Percentiles rank a stretch among this genome's conserved stretches.
These are phyloP conservation scores for Pythium graminicola DNA, from an alignment of 352 stramenopile genomes.

Conservation along the genomic window DNA sequence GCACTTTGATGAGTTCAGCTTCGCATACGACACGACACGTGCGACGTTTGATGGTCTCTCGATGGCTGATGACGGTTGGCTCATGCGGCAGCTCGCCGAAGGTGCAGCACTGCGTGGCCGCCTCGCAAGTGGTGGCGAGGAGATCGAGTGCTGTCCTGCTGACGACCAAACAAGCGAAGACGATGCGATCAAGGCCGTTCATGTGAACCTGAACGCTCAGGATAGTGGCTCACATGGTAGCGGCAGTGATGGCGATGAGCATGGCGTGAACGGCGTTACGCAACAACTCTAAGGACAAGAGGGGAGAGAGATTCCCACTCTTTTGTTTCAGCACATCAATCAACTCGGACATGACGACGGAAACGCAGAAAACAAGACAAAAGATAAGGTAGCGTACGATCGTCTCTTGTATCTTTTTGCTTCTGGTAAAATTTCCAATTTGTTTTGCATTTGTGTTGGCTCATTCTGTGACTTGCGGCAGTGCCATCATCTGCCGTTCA, in stretches of 20 bases:
- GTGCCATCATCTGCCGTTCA: constrained; percentile 50
- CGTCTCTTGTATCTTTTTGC: constrained; percentile 6
- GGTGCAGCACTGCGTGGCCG: constrained; percentile 66
- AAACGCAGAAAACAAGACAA: background rate
- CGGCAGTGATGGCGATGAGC: constrained; percentile 62
- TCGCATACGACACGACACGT: constrained; percentile 74
- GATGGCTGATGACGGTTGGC: constrained; percentile 80
- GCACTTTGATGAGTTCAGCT: constrained; percentile 87
- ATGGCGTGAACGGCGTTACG: background rate
- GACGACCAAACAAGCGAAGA: constrained; percentile 58
- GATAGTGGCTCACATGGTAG: constrained; percentile 40
- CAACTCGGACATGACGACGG: too few relatives aligned
- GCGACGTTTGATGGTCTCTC: constrained; percentile 69
- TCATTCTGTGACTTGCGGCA: constrained; percentile 26
- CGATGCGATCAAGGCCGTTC: constrained; percentile 33
- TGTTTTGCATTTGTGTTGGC: background rate
- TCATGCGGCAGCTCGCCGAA: constrained; percentile 74
- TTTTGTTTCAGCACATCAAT: background rate
- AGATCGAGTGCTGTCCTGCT: constrained; percentile 33
- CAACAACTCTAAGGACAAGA: constrained; percentile 8
- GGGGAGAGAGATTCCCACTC: background rate
- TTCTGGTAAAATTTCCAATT: constrained; percentile 3
- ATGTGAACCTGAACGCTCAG: constrained; percentile 37
- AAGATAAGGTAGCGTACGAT: background rate
- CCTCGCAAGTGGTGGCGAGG: constrained; percentile 44